Base-by-base conservation (phyloP, 768 basidiomycete genomes). In the Leccinum subgranulosum region DNA sequence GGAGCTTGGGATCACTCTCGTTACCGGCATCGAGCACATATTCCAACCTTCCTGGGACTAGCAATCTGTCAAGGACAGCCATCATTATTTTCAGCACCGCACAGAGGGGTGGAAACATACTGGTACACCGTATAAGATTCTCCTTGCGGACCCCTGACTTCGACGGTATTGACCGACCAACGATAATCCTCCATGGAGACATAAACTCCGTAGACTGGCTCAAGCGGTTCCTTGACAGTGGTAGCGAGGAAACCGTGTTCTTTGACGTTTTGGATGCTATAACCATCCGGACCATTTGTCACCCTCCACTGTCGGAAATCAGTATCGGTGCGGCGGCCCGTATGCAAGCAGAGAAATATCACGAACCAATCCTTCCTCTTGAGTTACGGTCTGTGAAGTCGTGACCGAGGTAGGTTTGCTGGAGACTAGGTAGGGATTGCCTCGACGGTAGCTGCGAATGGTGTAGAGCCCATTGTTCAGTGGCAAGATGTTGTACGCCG, bases 1-100 rank as follows among this genome's bases (percentile, higher is more conserved):
- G 33, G 14, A 58, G 55, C 55, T n/a, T 58, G 3, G 27, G 29
- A 17, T 31, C 21, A 21, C 0, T 11, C 9, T 1, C 28, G 28
- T 19, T 43, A 21, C 39, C 39, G 19, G 57, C 23, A 34, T 58
- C 55, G n/a, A 58, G 55, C 55, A 43, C 55, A 15, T 28, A 58
- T 25, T 49, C n/a, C 1, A 43, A 3, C 19, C 19, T 43, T 23
- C 4, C 55, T 4, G 57, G 29, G 7, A 28, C 3, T 21, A 49
- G 6, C 3, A 58, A n/a, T 31, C 55, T 58, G 31, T 6, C 15
- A 27, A 23, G 8, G 23, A 33, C 3, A 15, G 17, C 6, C 6
- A 14, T 4, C 19, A 25, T 31, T 4, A 48, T 4, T 23, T 11
- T 14, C 0, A 25, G 25, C 29, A 48, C 6, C 14, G 25, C 7